A percentile compares a stretch with the other conserved stretches of the same genome.
Evolutionary conservation across 768 basidiomycete genomes (phyloP).

Genomic region (Boletellus sp.): DNA sequence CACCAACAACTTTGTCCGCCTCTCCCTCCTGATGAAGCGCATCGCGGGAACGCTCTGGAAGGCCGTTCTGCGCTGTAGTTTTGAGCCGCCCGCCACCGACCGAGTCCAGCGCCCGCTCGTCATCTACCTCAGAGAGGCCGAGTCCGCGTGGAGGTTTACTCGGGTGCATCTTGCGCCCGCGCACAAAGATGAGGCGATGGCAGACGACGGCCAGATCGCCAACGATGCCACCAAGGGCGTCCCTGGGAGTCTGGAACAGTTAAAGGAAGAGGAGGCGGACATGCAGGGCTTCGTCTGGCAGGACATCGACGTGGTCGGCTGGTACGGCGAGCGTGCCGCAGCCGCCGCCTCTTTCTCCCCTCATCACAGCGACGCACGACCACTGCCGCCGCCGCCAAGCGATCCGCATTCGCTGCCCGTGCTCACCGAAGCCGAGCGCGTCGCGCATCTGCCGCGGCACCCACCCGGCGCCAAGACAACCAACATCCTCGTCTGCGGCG

Average conservation of each 20-base stretch:
- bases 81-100: slow-evolving; percentile 9
- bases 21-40: slow-evolving; percentile 18
- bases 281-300: slow-evolving; percentile 12
- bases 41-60: slow-evolving; percentile 14
- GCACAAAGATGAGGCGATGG: not conserved
- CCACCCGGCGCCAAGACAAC: slow-evolving; percentile 18
- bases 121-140: slow-evolving; percentile 20
- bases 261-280: slow-evolving; percentile 9
- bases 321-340: not conserved
- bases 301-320: slow-evolving; percentile 9
- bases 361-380: not conserved
- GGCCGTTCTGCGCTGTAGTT: slow-evolving; percentile 24
- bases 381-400: not conserved
- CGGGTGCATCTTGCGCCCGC: slow-evolving; percentile 12
- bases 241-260: slow-evolving; percentile 20
- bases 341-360: no score
- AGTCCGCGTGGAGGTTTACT: slow-evolving; percentile 6
- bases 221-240: not conserved
- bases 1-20: slow-evolving; percentile 21
- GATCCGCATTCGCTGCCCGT: slow-evolving; percentile 9
- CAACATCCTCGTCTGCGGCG: slow-evolving; percentile 43
- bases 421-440: slow-evolving; percentile 16
- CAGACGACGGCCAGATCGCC: not conserved
- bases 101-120: slow-evolving; percentile 17
- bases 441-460: slow-evolving; percentile 16